These are phyloP conservation scores for Obelidium mucronatum DNA, from an alignment of 192 early-diverging fungal species.

Conservation along the genomic window DNA sequence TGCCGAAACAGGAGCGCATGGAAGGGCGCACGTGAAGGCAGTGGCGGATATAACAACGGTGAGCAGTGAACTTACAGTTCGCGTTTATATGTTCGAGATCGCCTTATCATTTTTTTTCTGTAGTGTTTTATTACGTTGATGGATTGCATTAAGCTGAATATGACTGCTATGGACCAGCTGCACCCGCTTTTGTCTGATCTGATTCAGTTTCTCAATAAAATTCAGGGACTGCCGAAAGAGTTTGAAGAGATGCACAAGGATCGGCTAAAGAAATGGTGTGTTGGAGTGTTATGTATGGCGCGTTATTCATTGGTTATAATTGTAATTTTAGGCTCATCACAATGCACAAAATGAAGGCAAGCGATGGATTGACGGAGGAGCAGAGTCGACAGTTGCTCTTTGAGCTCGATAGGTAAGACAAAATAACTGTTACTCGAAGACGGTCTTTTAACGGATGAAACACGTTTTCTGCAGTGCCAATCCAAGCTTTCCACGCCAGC, in stretches of 20 bases:
- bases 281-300: too few relatives aligned
- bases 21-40: constrained; percentile 65
- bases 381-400: constrained; percentile 92
- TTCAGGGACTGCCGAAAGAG: constrained; percentile 74
- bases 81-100: not conserved
- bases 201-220: constrained; percentile 87
- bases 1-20: constrained; percentile 30
- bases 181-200: constrained; percentile 88
- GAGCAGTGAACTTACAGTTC: not conserved
- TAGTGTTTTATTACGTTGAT: constrained; percentile 91
- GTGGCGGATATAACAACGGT: constrained; percentile 76
- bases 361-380: constrained; percentile 81
- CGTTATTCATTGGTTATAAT: too few relatives aligned
- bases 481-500: constrained; percentile 36
- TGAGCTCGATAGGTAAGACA: constrained; percentile 76
- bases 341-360: constrained; percentile 92
- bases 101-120: not conserved
- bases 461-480: constrained; percentile 29
- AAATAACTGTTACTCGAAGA: not conserved
- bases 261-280: constrained; percentile 82
- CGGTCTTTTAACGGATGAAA: not conserved
- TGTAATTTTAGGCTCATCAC: constrained; percentile 79
- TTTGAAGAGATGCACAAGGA: constrained; percentile 75
- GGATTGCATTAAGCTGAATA: constrained; percentile 86
- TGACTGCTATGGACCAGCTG: constrained; percentile 87